Base-by-base conservation (phyloP, 306 rosid species). In the Nissolia schottii region DNA sequence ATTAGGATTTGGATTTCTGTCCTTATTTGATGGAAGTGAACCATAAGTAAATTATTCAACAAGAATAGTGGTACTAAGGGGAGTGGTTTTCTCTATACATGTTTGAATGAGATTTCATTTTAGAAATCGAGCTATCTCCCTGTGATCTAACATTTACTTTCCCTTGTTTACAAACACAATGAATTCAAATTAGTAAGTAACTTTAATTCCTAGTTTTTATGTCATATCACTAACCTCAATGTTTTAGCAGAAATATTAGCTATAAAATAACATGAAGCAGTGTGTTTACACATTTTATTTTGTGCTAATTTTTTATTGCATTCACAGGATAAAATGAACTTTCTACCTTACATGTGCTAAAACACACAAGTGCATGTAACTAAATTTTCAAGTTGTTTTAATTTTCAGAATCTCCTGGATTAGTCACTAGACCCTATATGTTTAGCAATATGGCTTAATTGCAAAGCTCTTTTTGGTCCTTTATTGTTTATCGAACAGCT, bases 1-100 rank as follows among this genome's bases (percentile, higher is more conserved):
- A 31, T 40, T 61, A 49, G 73, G 66, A 71, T 54, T n/a, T n/a
- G n/a, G n/a, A n/a, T n/a, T n/a, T 71, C 24, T 74, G 54, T 34
- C 28, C 60, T 66, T 16, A 16, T 28, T 49, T 57, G 74, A 59
- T 65, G 45, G 54, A 70, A 62, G 46, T 19, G 38, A 64, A 64
- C 38, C n/a, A 34, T 72, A 13, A 19, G 20, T 73, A 37, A 65
- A 27, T 43, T 65, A 5, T 57, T 64, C 64, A 46, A 20, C 49
- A 51, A 25, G 14, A 27, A 27, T 16, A 12, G 3, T 35, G 64
- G 45, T 23, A 18, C 19, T 18, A 5, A 55, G 38, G 49, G 50
- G 37, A 27, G 14, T 16, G 61, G 25, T 53, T 64, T 50, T 74
- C 74, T 31, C 51, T 19, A 55, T 29, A 29, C 73, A 2, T 66